Evolutionary conservation across 306 rosid genomes (phyloP), one percentile per base, ranked within the genome.

Genomic region (Cucurbita moschata): DNA sequence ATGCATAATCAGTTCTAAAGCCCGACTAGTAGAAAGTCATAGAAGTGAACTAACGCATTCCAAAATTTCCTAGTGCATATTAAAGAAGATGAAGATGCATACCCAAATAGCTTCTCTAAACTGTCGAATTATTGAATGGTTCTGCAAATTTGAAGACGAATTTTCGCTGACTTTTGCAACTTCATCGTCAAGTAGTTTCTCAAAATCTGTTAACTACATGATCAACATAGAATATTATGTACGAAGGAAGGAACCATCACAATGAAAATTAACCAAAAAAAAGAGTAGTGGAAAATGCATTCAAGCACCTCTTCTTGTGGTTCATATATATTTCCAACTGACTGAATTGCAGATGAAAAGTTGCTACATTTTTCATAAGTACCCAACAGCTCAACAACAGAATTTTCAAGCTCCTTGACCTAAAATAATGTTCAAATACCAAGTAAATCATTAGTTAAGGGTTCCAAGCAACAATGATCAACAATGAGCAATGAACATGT

Each of bases 61-160:
- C 38, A 39, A 5, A 40, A 4, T 65, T 65, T 68, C 42, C 4
- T 4, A 46, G 19, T 5, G 21, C 56, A 46, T 19, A 23, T 19
- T 16, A 75, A 73, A 54, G 43, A 30, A 67, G 72, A 60, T 37
- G 23, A 73, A 72, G 79, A 63, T 75, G 75, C 84, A 82, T 89
- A 94, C 99, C 99, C 99, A 94, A 16, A 94, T 80, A 77, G 95
- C 96, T 82, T 94, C 92, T 84, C 81, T 85, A 76, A 89, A 94
- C 75, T 91, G 89, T 71, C 89, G 95, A 42, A 85, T 19, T 35
- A 89, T 52, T 61, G 85, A 63, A 74, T 87, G 44, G 44, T 35
- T 86, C 60, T 66, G 74, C 52, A 80, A 77, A 77, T 77, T 75
- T 55, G 92, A 81, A 63, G 84, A 58, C 35, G 85, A 78, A 54